Evolutionary conservation across 2,329 filamentous ascomycete genomes (phyloP), one percentile per base, ranked within the genome.

Genomic region (Alternaria infectoria): DNA sequence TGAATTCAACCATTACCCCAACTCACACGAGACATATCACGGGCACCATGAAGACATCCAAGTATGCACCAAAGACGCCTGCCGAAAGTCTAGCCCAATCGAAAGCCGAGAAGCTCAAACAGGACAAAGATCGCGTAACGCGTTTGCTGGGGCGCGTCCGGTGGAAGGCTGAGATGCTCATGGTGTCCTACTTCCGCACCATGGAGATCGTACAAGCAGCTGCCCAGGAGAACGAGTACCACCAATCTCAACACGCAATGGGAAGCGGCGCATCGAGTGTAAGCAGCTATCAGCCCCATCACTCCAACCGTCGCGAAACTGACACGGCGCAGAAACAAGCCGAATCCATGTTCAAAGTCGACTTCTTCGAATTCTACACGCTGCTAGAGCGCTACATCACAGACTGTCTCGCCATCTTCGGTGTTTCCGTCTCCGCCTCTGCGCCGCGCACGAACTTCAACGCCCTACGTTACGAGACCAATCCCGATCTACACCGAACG

Each of bases 281-380:
- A 63, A 67, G 69, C 61, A 15, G 11, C 9, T 15, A 47, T 4
- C 15, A 15, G 40, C 7, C n/a, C 10, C 47, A 17, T 7, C 6
- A 30, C 11, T 21, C 30, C 26, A 25, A 1, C 23, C 17, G 13
- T 47, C 23, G 11, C 26, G 13, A 32, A 6, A 61, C 60, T 72
- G 58, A 69, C 59, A n/a, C 21, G 6, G 32, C 44, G 30, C 60
- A 75, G 74, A 70, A 70, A 32, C 71, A 76, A 63, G 76, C 75
- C n/a, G 76, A 79, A 50, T 71, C 76, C 15, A 92, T 92, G 84
- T 93, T 93, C 82, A 92, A 93, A 76, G 84, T 93, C 8, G 91
- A 93, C 73, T 93, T 93, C 66, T 89, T 91, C 78, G 91, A 93
- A 73, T 93, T 90, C 77, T 93, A 93, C 80, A 87, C 88, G 55